phyloP scores from a whole-genome alignment of 1,139 yeast species.

The Candida sanyaensis region DNA sequence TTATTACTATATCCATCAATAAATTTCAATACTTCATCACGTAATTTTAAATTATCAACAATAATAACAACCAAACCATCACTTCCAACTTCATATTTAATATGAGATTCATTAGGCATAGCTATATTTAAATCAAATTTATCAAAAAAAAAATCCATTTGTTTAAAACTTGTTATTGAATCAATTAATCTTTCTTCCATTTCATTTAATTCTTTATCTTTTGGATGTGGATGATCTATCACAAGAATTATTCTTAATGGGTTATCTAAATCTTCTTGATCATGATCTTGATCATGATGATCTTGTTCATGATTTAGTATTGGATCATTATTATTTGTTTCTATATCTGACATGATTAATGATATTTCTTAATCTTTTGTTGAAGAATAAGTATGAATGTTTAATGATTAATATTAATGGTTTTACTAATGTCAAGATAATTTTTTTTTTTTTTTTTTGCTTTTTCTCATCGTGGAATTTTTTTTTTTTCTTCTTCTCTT shows the following conservation, averaged over 20 bases:
- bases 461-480: constrained; percentile 7
- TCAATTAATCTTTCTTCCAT: constrained; percentile 54
- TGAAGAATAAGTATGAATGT: too few species aligned
- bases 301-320: too few species aligned
- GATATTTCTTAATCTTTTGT: too few species aligned
- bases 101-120: constrained; percentile 65
- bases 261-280: constrained; percentile 40
- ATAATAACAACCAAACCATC: constrained; percentile 69
- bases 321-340: constrained; percentile 8
- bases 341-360: constrained; percentile 12
- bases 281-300: too few species aligned
- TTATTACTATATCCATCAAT: constrained; percentile 31
- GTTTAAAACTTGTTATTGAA: constrained; percentile 46
- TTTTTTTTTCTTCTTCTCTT: not conserved
- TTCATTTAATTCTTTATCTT: constrained; percentile 31
- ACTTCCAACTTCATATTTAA: constrained; percentile 71
- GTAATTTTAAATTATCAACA: constrained; percentile 39
- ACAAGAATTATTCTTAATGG: constrained; percentile 45
- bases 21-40: constrained; percentile 33
- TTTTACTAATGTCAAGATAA: not conserved
- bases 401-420: too few species aligned
- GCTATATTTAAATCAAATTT: constrained; percentile 61
- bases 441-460: constrained; percentile 1
- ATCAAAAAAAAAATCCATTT: constrained; percentile 62
- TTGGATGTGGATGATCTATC: constrained; percentile 32